These are phyloP conservation scores for Isoetes engelmannii DNA, from an alignment of 83 land plant species.

Conservation along the genomic window DNA sequence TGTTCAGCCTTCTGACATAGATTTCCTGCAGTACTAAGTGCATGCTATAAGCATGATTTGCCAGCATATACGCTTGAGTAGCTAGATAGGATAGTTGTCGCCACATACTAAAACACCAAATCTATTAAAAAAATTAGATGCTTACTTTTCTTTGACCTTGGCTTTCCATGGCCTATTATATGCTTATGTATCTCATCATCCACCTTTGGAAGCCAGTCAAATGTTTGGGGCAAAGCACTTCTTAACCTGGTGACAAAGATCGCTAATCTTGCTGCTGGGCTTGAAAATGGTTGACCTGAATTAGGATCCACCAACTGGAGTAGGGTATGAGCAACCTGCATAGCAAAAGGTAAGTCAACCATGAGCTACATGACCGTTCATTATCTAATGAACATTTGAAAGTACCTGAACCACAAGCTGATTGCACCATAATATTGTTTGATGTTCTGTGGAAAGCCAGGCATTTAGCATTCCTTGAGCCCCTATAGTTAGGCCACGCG, in stretches of 20 bases:
- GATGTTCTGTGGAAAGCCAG: slow-evolving; percentile 94
- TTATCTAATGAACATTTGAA: not conserved
- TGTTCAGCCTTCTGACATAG: no score
- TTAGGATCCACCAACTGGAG: slow-evolving; percentile 60
- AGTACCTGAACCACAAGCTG: slow-evolving; percentile 89
- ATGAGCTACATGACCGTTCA: not conserved
- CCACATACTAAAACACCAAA: no score
- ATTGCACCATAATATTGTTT: slow-evolving; percentile 93
- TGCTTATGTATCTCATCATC: not conserved
- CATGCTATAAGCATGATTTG: no score
- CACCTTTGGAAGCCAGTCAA: slow-evolving; percentile 46
- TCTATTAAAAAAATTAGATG: no score
- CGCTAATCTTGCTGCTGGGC: slow-evolving; percentile 53
- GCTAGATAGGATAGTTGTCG: no score
- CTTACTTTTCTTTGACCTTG: no score
- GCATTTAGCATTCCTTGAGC: slow-evolving; percentile 88
- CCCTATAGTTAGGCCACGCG: slow-evolving; percentile 73
- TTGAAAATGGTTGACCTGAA: slow-evolving; percentile 59
- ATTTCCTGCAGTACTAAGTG: no score
- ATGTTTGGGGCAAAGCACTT: slow-evolving; percentile 71
- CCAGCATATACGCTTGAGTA: no score
- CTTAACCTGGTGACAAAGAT: slow-evolving; percentile 67
- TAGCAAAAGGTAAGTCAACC: not conserved
- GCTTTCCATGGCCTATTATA: no score
- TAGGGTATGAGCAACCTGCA: slow-evolving; percentile 86